Evolutionary conservation across 2,329 filamentous ascomycete species (phyloP), one percentile per base, ranked within the genome.

Genomic region (Phaeosphaeriaceae sp.): DNA sequence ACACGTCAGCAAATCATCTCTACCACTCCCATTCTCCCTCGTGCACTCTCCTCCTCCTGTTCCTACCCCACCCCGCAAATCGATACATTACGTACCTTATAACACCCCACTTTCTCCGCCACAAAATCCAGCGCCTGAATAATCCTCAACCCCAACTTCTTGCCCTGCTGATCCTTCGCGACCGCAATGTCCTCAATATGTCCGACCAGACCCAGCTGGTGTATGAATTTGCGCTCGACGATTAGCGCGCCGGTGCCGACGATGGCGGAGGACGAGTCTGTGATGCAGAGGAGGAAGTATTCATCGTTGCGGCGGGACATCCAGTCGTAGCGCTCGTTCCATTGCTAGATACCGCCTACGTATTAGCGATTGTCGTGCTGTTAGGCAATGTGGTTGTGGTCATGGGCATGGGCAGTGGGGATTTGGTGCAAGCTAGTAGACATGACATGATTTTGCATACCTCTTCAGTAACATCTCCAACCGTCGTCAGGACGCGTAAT

Each of bases 181-280:
- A 99, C 93, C 19, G 94, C 93, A 76, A 99, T 97, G 76, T 99
- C 95, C 79, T 98, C 95, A 79, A 98, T 97, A 80, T 98, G 95
- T 13, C 94, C 95, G 24, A 97, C 94, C 21, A 89, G 82, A 51
- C 91, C 91, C 46, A 95, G 85, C 68, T 86, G 87, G 77, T 94
- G 91, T 69, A 95, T 93, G 77, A 95, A 95, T 81, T 98, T 98
- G 80, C 90, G 87, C 87, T 99, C 95, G 49, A 97, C 92, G 66
- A 98, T 86, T 78, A 98, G 80, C 36, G 91, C 91, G 1, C 95
- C 95, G 0, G 93, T 97, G 24, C 91, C 94, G n/a, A 98, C 95
- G 51, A 98, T 87, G 62, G 84, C 84, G 48, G 80, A 80, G 53
- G 85, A 82, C 21, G 84, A 87, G 75, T 98, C 91, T 73, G 92